Percentiles rank a stretch among this genome's conserved stretches.
Evolutionary conservation across 495 filamentous ascomycete genomes (phyloP).

Genomic region (Elasticomyces elasticus): DNA sequence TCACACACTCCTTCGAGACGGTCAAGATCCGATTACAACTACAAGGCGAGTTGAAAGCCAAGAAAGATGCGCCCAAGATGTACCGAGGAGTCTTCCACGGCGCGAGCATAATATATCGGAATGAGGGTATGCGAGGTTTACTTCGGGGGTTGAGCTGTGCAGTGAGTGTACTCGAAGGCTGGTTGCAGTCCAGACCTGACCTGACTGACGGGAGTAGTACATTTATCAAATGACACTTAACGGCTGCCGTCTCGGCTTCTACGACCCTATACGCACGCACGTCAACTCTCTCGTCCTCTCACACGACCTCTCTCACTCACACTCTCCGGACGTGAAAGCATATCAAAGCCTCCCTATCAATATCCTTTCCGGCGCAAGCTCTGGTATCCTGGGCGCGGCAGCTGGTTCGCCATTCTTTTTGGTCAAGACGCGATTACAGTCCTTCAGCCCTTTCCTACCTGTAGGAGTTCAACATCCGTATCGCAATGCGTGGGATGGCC

Average conservation of each 20-base stretch:
- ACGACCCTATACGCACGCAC: constrained; percentile 75
- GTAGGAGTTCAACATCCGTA: constrained; percentile 95
- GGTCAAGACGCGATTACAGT: constrained; percentile 95
- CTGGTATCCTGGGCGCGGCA: constrained; percentile 80
- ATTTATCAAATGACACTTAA: constrained; percentile 96
- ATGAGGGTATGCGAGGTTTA: constrained; percentile 78
- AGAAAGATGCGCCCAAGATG: constrained; percentile 67
- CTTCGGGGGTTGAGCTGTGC: constrained; percentile 86
- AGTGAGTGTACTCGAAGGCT: constrained; percentile 33
- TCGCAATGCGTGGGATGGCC: constrained; percentile 71
- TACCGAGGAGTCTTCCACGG: constrained; percentile 93
- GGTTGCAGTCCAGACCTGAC: neutral
- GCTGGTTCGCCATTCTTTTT: constrained; percentile 94
- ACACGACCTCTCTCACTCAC: constrained; percentile 45
- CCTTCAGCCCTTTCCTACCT: constrained; percentile 84
- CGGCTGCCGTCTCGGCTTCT: constrained; percentile 93
- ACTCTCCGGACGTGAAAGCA: constrained; percentile 47
- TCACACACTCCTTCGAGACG: constrained; percentile 96
- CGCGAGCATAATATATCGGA: constrained; percentile 77
- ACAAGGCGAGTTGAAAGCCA: constrained; percentile 88
- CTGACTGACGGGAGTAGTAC: constrained; percentile 45
- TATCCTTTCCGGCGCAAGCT: constrained; percentile 79
- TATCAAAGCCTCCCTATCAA: constrained; percentile 78
- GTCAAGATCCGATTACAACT: constrained; percentile 98
- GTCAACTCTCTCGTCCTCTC: constrained; percentile 40